Evolutionary conservation across 495 filamentous ascomycete species (phyloP), one percentile per base, ranked within the genome.

Genomic region (Aspergillus nanangensis): DNA sequence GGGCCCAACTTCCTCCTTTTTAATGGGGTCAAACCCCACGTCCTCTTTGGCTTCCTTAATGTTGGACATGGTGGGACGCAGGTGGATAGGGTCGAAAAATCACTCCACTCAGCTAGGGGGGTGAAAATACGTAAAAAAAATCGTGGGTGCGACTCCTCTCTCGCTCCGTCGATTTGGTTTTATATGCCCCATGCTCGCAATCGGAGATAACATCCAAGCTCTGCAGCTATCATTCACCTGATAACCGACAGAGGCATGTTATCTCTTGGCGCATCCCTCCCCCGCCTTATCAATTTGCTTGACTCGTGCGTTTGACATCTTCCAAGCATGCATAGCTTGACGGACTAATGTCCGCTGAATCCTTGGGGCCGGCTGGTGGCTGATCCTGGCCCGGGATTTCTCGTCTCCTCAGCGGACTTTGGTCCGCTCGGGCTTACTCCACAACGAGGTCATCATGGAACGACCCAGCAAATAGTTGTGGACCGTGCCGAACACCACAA

Each of bases 41-140:
- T 61, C 48, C 39, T 44, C 40, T 37, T 63, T 60, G 8, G 35
- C 15, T 1, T 60, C 45, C 42, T 63, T 64, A 8, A 20, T 24
- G 10, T 55, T 50, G 22, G 49, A 47, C 32, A 38, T 48, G 34
- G 42, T 17, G 39, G n/a, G n/a, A n/a, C n/a, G n/a, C n/a, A n/a
- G n/a, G 18, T 17, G 31, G 13, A 13, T 8, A 29, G 20, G 22
- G 37, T 23, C 1, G 33, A 21, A 9, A 20, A 44, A 3, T 8
- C 5, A 19, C 21, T 32, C 24, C 25, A 42, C 25, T 20, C 7
- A 3, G 38, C n/a, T 14, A 3, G 1, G 25, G n/a, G 20, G 2
- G 3, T 1, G 18, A 21, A 39, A 39, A 11, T 39, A 9, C 14
- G 8, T n/a, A 21, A 11, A 19, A 39, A 11, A 20, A 19, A 15